phyloP scores from a whole-genome alignment of 1,284 basidiomycete species.

The Ceratobasidium theobromae region DNA sequence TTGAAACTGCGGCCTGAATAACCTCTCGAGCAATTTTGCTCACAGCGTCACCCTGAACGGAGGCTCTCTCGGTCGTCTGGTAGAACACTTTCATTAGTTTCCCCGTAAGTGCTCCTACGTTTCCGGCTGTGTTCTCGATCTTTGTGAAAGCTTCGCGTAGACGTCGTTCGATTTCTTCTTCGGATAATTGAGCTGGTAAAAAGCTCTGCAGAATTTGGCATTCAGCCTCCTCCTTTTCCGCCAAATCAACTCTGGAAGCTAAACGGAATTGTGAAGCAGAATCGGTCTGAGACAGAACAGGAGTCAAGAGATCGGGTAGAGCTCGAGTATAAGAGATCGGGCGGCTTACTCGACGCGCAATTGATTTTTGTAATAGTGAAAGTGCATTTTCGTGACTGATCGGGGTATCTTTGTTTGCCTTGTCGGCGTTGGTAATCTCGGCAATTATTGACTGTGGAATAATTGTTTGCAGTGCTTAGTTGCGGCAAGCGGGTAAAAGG shows the following conservation, averaged over 20 bases:
- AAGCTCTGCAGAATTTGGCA: constrained; percentile 27
- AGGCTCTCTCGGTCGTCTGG: constrained; percentile 21
- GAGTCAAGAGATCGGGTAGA: not conserved
- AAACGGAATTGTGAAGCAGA: constrained; percentile 32
- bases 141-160: constrained; percentile 14
- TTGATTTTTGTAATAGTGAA: constrained; percentile 31
- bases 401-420: constrained; percentile 24
- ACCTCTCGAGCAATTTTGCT: constrained; percentile 30
- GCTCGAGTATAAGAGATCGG: too few species aligned
- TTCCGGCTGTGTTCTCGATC: not conserved
- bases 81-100: constrained; percentile 33
- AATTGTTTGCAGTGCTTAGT: not conserved
- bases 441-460: constrained; percentile 31
- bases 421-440: constrained; percentile 35
- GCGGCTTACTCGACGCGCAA: constrained; percentile 32
- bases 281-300: constrained; percentile 21
- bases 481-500: not conserved
- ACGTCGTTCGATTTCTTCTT: constrained; percentile 30
- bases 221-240: constrained; percentile 34
- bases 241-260: constrained; percentile 32
- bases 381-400: constrained; percentile 19
- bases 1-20: constrained; percentile 2
- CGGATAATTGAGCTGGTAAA: constrained; percentile 32
- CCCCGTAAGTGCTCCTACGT: constrained; percentile 5
- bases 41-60: constrained; percentile 30